Conservation (phyloP, 441 rosid genomes). For the Erodium moschatum region DNA sequence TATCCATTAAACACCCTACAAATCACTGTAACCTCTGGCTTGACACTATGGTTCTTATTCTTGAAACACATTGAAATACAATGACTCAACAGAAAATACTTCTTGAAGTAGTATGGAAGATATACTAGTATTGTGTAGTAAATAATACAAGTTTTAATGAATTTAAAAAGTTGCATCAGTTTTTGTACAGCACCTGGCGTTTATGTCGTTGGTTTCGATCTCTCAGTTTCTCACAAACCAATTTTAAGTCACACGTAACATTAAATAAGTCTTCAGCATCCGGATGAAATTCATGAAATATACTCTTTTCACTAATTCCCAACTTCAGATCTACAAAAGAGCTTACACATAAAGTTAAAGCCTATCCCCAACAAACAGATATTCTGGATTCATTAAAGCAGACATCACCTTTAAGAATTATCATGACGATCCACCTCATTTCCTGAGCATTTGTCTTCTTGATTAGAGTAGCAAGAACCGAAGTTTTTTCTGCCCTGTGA, state of each 20-base stretch:
- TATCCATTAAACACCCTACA: background rate
- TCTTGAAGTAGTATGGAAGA: slow-evolving; percentile 1
- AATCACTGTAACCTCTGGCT: background rate
- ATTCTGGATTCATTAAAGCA: background rate
- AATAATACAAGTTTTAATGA: slow-evolving; percentile 3
- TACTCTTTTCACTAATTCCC: slow-evolving; percentile 85
- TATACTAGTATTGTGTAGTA: background rate
- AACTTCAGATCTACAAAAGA: slow-evolving; percentile 66
- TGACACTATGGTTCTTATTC: background rate
- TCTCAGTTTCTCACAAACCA: slow-evolving; percentile 80
- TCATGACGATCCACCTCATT: slow-evolving; percentile 94
- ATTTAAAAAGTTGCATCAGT: background rate
- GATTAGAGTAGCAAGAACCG: slow-evolving; percentile 59
- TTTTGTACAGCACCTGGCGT: slow-evolving; percentile 59
- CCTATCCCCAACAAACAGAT: background rate
- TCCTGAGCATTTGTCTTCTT: slow-evolving; percentile 91
- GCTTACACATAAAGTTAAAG: slow-evolving; percentile 16
- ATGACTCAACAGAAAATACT: background rate
- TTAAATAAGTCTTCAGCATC: slow-evolving; percentile 95
- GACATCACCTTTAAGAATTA: slow-evolving; percentile 68
- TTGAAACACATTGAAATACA: background rate
- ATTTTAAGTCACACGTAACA: slow-evolving; percentile 87
- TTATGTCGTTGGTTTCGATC: slow-evolving; percentile 78
- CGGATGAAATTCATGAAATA: slow-evolving; percentile 91
- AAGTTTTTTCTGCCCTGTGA: slow-evolving; percentile 57